Evolutionary conservation across 179 eudicot species (phyloP).

Genomic region (Amaranthus tricolor): DNA sequence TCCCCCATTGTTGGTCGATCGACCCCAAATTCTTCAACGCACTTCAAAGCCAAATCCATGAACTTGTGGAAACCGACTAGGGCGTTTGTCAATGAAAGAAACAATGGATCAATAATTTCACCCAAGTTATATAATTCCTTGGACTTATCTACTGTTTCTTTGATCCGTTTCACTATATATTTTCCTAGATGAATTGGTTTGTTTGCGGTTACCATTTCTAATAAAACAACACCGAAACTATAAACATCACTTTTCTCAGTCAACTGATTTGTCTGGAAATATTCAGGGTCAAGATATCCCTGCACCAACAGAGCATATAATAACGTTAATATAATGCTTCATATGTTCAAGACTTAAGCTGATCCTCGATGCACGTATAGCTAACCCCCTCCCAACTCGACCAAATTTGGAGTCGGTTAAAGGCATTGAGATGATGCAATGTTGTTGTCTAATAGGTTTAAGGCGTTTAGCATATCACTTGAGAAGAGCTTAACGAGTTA

Average conservation of each 20-base stretch:
- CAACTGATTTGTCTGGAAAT: constrained; percentile 44
- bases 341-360: no score
- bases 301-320: constrained; percentile 4
- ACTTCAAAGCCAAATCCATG: constrained; percentile 37
- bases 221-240: constrained; percentile 48
- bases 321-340: no score
- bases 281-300: constrained; percentile 56
- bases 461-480: no score
- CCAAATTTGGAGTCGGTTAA: no score
- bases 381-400: no score
- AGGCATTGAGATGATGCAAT: no score
- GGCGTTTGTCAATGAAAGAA: constrained; percentile 21
- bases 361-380: no score
- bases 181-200: constrained; percentile 39
- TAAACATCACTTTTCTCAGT: constrained; percentile 51
- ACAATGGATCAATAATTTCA: constrained; percentile 34
- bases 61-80: constrained; percentile 40
- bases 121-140: constrained; percentile 36
- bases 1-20: constrained; percentile 42
- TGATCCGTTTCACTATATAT: constrained; percentile 37
- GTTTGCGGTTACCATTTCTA: constrained; percentile 41
- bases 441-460: no score
- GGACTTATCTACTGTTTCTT: constrained; percentile 25
- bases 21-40: constrained; percentile 33
- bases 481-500: no score